A percentile compares a stretch with the other conserved stretches of the same genome.
Evolutionary conservation across 345 rosid species (phyloP).

Genomic region (sweet orange (Citrus sinensis)): DNA sequence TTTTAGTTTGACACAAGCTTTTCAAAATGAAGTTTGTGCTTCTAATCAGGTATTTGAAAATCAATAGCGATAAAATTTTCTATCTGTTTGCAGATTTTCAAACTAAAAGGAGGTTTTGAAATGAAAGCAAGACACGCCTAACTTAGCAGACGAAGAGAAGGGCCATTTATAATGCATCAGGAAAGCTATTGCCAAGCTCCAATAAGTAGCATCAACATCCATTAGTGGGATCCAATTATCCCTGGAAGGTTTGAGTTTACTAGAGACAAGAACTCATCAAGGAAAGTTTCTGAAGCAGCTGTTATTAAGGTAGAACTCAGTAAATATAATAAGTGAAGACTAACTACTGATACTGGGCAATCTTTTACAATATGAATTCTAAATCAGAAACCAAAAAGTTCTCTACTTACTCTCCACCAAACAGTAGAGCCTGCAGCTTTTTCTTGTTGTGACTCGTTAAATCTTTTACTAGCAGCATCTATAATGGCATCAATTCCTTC

Average conservation of each 20-base stretch:
- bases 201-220: background rate
- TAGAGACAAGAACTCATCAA: background rate
- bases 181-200: background rate
- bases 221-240: background rate
- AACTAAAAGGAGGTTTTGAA: too few species aligned
- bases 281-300: background rate
- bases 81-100: too few species aligned
- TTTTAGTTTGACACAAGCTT: background rate
- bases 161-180: background rate
- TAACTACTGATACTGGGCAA: background rate
- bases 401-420: slow-evolving; percentile 89
- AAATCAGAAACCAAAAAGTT: slow-evolving; percentile 1
- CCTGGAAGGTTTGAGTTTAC: background rate
- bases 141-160: background rate
- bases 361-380: background rate
- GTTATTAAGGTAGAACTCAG: background rate
- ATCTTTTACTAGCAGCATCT: slow-evolving; percentile 59
- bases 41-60: too few species aligned
- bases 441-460: slow-evolving; percentile 67
- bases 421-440: slow-evolving; percentile 62
- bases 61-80: too few species aligned
- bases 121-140: too few species aligned
- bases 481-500: slow-evolving; percentile 74
- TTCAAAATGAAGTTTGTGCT: too few species aligned
- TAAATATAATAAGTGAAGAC: background rate